Percentiles rank a stretch among this genome's conserved stretches.
Conservation (phyloP, 495 filamentous ascomycete genomes). For the Aspergillus steynii region DNA sequence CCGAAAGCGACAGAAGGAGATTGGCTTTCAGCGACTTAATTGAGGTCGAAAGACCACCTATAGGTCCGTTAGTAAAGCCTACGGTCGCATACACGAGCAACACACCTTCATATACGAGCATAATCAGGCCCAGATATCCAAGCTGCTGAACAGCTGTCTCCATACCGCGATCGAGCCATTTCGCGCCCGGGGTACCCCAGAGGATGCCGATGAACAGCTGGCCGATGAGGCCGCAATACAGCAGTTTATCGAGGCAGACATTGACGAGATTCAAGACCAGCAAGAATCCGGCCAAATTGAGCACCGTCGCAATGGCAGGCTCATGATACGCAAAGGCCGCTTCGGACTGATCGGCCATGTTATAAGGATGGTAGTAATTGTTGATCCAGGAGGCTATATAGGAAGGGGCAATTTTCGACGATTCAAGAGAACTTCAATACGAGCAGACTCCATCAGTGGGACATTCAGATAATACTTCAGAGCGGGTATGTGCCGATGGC, state of each 20-base stretch:
- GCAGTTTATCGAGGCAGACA: slow-evolving; percentile 55
- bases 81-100: neutral
- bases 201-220: slow-evolving; percentile 72
- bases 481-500: too few relatives aligned
- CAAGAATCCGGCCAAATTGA: slow-evolving; percentile 64
- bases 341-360: slow-evolving; percentile 8
- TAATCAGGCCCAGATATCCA: slow-evolving; percentile 75
- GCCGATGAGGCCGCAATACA: slow-evolving; percentile 74
- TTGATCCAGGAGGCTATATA: neutral
- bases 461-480: neutral
- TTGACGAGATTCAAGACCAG: slow-evolving; percentile 63
- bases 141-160: slow-evolving; percentile 63
- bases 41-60: slow-evolving; percentile 67
- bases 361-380: neutral
- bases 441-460: neutral
- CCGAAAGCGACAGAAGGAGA: slow-evolving; percentile 55
- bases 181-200: slow-evolving; percentile 63
- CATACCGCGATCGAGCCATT: slow-evolving; percentile 49
- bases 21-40: slow-evolving; percentile 59
- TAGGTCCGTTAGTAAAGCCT: neutral
- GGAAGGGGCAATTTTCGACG: neutral
- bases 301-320: slow-evolving; percentile 56
- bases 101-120: slow-evolving; percentile 71
- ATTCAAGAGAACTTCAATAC: neutral
- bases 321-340: slow-evolving; percentile 58